A percentile compares a stretch with the other conserved stretches of the same genome.
Evolutionary conservation across 768 basidiomycete genomes (phyloP).

Genomic region (Amylocystis lapponica): DNA sequence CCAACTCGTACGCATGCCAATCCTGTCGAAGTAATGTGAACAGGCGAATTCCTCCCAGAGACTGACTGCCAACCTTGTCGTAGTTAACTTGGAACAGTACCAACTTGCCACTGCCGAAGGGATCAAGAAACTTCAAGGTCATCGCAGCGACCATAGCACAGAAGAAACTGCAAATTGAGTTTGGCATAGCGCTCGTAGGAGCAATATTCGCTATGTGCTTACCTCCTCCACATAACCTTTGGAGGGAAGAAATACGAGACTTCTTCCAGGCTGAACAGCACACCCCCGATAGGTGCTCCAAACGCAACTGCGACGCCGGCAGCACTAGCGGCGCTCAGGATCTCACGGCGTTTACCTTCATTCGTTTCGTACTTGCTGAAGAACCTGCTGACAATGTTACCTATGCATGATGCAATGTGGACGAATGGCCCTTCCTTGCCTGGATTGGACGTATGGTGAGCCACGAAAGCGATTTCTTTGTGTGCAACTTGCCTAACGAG

Average conservation of each 20-base stretch:
- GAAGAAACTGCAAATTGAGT: conserved; percentile 71
- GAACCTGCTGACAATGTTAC: conserved; percentile 87
- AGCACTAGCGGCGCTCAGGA: conserved; percentile 92
- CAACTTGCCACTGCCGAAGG: conserved; percentile 92
- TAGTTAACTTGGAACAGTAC: conserved; percentile 91
- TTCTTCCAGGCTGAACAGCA: conserved; percentile 90
- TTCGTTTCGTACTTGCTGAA: conserved; percentile 91
- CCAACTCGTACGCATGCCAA: conserved; percentile 87
- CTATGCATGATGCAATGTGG: conserved; percentile 88
- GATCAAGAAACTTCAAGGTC: conserved; percentile 87
- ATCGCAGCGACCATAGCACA: conserved; percentile 98
- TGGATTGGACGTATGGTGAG: conserved; percentile 10
- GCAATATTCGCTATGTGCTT: conserved; percentile 11
- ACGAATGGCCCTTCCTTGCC: conserved; percentile 80
- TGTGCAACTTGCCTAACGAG: conserved; percentile 66
- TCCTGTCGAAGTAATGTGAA: conserved; percentile 44
- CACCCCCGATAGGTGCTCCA: conserved; percentile 93
- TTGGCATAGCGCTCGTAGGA: conserved; percentile 22
- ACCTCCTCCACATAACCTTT: conserved; percentile 97
- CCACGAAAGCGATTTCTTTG: neutral
- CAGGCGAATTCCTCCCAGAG: too few relatives aligned
- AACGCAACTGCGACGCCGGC: conserved; percentile 98
- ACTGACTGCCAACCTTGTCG: conserved; percentile 48
- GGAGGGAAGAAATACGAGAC: conserved; percentile 97
- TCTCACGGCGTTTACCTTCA: conserved; percentile 94